These are phyloP conservation scores for Eimeria necatrix DNA, from an alignment of 169 alveolate species.

Conservation along the genomic window DNA sequence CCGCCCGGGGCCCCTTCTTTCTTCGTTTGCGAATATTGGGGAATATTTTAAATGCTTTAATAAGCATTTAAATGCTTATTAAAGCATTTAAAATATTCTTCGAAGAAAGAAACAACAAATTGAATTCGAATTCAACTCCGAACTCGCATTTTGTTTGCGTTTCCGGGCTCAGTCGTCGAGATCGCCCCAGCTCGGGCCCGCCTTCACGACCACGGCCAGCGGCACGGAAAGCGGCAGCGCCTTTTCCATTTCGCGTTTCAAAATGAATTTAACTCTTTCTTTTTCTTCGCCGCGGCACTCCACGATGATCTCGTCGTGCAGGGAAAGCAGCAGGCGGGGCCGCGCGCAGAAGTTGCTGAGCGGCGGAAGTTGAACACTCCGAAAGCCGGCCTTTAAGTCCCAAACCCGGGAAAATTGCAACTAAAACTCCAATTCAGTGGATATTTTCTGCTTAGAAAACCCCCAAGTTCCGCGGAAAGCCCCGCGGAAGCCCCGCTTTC, in stretches of 20 bases:
- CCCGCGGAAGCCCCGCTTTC: too few relatives aligned
- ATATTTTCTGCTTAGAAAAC: too few relatives aligned
- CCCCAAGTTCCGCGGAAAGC: too few relatives aligned
- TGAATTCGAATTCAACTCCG: too few relatives aligned
- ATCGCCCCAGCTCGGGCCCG: slow-evolving; percentile 53
- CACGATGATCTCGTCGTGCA: slow-evolving; percentile 79
- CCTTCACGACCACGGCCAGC: slow-evolving; percentile 35
- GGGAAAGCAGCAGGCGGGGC: slow-evolving; percentile 75
- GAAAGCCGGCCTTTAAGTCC: neutral
- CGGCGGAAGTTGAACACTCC: neutral
- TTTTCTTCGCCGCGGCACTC: slow-evolving; percentile 33
- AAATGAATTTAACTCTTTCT: neutral
- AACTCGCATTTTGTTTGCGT: neutral
- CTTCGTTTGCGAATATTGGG: too few relatives aligned
- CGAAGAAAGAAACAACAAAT: too few relatives aligned
- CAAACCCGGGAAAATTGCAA: neutral
- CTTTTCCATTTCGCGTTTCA: neutral
- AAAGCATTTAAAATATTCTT: too few relatives aligned
- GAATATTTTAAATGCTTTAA: too few relatives aligned
- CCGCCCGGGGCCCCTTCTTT: too few relatives aligned
- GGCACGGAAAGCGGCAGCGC: slow-evolving; percentile 42
- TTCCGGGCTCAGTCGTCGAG: neutral
- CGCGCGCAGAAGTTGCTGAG: neutral
- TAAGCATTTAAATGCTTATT: too few relatives aligned
- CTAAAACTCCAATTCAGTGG: too few relatives aligned